Percentiles rank a stretch among this genome's conserved stretches.
Evolutionary conservation across 140 eudicot species (phyloP).

Genomic region (Cichorium intybus): DNA sequence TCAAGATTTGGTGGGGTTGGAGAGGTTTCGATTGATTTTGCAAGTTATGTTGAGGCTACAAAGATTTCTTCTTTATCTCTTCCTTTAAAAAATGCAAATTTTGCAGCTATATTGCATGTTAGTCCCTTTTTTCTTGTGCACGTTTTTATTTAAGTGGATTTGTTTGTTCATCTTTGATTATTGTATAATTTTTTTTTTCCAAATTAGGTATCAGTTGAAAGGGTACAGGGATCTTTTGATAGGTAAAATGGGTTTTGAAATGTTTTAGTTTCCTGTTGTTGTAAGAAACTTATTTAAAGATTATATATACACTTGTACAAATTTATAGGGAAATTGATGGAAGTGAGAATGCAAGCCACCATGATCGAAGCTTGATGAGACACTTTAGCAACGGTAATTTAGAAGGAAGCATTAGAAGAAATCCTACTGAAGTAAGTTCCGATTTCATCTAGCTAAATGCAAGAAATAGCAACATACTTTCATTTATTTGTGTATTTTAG

Average conservation of each 20-base stretch:
- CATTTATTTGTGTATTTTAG: not conserved
- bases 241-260: constrained; percentile 41
- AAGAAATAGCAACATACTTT: not conserved
- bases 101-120: constrained; percentile 73
- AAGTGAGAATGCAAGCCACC: constrained; percentile 34
- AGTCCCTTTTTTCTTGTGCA: constrained; percentile 27
- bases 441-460: constrained; percentile 12
- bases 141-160: not conserved
- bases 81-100: constrained; percentile 65
- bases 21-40: constrained; percentile 82
- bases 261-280: not conserved
- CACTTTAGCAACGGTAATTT: constrained; percentile 37
- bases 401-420: constrained; percentile 38
- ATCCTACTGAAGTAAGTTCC: constrained; percentile 49
- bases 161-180: constrained; percentile 8
- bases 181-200: not conserved
- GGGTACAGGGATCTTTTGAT: constrained; percentile 55
- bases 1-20: constrained; percentile 79
- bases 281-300: not conserved
- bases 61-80: constrained; percentile 69
- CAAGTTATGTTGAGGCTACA: constrained; percentile 60
- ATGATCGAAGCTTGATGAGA: constrained; percentile 48
- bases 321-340: constrained; percentile 55
- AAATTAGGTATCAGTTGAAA: constrained; percentile 68
- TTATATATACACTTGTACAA: not conserved